Base-by-base conservation (phyloP, 352 stramenopile species). In the Phytophthora chlamydospora region DNA sequence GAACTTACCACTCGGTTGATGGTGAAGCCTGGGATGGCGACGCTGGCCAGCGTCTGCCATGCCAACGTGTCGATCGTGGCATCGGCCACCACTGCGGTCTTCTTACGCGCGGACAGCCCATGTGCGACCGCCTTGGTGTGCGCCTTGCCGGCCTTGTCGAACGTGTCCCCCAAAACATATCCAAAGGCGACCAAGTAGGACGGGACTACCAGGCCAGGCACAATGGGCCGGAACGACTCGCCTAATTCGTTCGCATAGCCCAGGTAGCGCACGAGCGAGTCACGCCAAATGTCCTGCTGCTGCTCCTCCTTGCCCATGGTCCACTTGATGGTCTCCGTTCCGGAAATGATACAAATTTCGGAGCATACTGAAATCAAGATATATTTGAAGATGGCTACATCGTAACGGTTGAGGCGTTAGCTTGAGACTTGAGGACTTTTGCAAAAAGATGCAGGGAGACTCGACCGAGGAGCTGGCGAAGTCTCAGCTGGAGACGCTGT, bases 231-330 rank as follows among this genome's bases (percentile, higher is more conserved):
- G 62, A 97, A 97, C 4, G 82, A 91, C 65, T 97, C 89, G 57
- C 89, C 89, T 14, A 96, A 62, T 62, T 97, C 90, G 60, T 97
- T 97, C 42, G 90, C 79, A 58, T 97, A 97, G 40, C 90, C 90
- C 44, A 96, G 42, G 68, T 96, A 95, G 19, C 90, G 83, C 62
- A 97, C 64, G n/a, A 89, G 73, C 46, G 87, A 91, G 63, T 97
- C 87, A 17, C 90, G 75, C 68, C 86, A 95, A 17, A 97, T 75
- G 55, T 97, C 90, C 52, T 53, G 47, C 39, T 31, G 17, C n/a
- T n/a, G 29, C 44, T 47, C 41, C 12, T 52, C 45, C 31, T 13
- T 17, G 27, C 47, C 49, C 35, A 24, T 56, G n/a, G 11, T 33
- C 5, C 24, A 50, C 29, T 62, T 29, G 9, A 16, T 17, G 55